Base-by-base conservation (phyloP, 352 stramenopile genomes). In the Globisporangium orthogonon region DNA sequence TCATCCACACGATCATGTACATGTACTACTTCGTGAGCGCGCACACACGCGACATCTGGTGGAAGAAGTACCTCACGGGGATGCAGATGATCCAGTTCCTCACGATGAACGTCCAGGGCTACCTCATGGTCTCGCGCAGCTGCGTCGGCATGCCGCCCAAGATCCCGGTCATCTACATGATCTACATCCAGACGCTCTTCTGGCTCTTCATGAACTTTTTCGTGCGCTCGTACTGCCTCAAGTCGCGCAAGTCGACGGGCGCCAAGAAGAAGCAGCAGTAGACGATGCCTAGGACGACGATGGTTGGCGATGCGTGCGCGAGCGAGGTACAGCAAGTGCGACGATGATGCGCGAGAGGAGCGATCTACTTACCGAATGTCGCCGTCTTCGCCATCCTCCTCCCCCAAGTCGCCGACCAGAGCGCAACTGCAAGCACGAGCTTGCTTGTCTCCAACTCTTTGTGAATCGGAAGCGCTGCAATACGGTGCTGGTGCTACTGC, bases 1-100 rank as follows among this genome's bases (percentile, higher is more conserved):
- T 98, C 70, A 98, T 99, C 66, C 96, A 99, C 78, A 98, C 93
- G 29, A 94, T 99, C 65, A 98, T 99, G 96, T 99, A 99, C 86
- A 98, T 92, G 43, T 99, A 99, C 76, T 99, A 98, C 88, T 98
- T 98, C 62, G 95, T 98, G 43, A 97, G 88, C 73, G 95, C 97
- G 61, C 93, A 98, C 77, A 98, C 94, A 51, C 96, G 94, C 62
- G 85, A 96, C 60, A 98, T 98, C 71, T 98, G 94, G 94, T 99
- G 96, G 96, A 98, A 98, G 68, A 97, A 94, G 50, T 97, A 91
- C 73, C 74, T 99, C 29, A 99, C 96, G 48, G 76, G 85, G 30
- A 87, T 98, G 70, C 96, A 99, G 75, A 70, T 99, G 70, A 83
- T 97, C 50, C 95, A 98, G 75, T 98, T 98, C 60, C 45, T 91